phyloP scores from a whole-genome alignment of 2,329 filamentous ascomycete genomes.

The Ophiosphaerella narmari region DNA sequence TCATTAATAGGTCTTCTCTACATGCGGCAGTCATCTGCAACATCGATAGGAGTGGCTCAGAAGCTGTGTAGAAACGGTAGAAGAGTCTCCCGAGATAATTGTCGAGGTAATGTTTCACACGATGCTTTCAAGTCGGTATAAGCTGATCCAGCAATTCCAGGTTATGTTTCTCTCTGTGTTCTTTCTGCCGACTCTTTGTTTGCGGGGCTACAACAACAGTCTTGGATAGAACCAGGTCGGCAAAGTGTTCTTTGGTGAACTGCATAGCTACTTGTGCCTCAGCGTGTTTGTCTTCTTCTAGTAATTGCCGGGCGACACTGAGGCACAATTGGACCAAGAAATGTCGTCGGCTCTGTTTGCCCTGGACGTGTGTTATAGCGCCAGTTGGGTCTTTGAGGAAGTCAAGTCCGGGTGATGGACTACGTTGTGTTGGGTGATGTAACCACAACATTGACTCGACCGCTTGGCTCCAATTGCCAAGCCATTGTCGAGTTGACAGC shows the following conservation, averaged over 20 bases:
- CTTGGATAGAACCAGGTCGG: slow-evolving; percentile 33
- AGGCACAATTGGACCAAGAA: slow-evolving; percentile 39
- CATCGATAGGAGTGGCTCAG: not conserved
- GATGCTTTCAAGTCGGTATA: slow-evolving; percentile 19
- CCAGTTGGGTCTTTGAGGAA: slow-evolving; percentile 31
- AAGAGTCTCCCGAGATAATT: too few species aligned
- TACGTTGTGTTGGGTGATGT: slow-evolving; percentile 31
- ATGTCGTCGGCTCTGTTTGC: slow-evolving; percentile 14
- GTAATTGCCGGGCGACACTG: slow-evolving; percentile 33
- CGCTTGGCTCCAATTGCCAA: slow-evolving; percentile 22
- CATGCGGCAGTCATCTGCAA: not conserved
- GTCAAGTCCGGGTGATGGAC: slow-evolving; percentile 22
- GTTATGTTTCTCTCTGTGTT: slow-evolving; percentile 22
- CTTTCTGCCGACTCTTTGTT: slow-evolving; percentile 2
- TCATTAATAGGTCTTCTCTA: not conserved
- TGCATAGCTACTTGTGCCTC: slow-evolving; percentile 38
- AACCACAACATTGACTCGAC: slow-evolving; percentile 36
- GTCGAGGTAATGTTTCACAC: not conserved
- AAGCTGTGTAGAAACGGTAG: too few species aligned
- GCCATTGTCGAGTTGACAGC: slow-evolving; percentile 25
- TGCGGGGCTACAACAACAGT: slow-evolving; percentile 4
- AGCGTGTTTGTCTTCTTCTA: slow-evolving; percentile 32
- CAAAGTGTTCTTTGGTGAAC: slow-evolving; percentile 36
- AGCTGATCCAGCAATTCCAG: slow-evolving; percentile 34
- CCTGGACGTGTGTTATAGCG: slow-evolving; percentile 13